Evolutionary conservation across 352 stramenopile genomes (phyloP).

Genomic region (Detonula confervacea): DNA sequence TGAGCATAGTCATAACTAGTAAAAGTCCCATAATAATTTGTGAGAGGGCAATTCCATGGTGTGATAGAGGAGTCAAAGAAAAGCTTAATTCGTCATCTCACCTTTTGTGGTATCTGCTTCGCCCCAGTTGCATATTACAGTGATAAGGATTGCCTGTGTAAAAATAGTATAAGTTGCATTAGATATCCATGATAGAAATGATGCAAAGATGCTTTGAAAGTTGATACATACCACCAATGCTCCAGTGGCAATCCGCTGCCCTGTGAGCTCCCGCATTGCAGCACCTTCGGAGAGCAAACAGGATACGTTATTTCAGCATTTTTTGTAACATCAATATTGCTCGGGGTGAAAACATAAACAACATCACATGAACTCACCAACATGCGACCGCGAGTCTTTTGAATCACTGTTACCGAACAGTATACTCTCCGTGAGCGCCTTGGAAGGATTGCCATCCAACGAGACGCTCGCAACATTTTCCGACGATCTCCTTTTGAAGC

Average conservation of each 20-base stretch:
- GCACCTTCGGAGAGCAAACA: slow-evolving; percentile 30
- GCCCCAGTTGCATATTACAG: slow-evolving; percentile 23
- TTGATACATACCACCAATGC: slow-evolving; percentile 51
- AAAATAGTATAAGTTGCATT: neutral
- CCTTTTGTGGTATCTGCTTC: slow-evolving; percentile 27
- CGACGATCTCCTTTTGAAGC: neutral
- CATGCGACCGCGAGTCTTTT: slow-evolving; percentile 45
- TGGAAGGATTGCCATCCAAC: neutral
- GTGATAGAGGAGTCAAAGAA: too few species aligned
- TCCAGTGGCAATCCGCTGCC: slow-evolving; percentile 69
- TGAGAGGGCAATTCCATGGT: too few species aligned
- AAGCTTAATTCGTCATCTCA: too few species aligned
- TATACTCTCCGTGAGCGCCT: neutral
- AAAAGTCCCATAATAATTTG: too few species aligned
- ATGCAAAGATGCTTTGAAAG: neutral
- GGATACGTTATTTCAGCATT: too few species aligned
- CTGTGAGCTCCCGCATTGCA: slow-evolving; percentile 76
- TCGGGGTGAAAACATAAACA: neutral
- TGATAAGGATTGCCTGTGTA: slow-evolving; percentile 25
- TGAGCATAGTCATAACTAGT: slow-evolving; percentile 67
- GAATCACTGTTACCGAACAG: neutral
- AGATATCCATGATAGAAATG: too few species aligned
- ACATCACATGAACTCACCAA: slow-evolving; percentile 24
- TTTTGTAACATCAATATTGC: neutral
- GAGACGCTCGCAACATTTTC: neutral